Base-by-base conservation (phyloP, 2,329 filamentous ascomycete genomes). In the Claviceps maximensis region DNA sequence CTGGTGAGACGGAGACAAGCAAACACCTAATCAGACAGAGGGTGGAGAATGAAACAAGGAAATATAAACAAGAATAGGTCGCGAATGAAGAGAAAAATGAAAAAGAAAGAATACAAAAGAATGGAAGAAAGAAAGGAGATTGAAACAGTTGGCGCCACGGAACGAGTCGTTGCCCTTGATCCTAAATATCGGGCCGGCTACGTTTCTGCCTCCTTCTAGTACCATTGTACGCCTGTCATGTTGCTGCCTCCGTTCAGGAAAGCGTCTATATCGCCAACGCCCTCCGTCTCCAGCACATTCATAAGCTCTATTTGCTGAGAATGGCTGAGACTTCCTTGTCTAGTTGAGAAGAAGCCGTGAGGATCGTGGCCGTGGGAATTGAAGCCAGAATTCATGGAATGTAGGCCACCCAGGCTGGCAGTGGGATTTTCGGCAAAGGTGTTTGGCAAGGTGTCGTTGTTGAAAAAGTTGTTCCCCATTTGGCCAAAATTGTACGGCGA, bases 291-390 rank as follows among this genome's bases (percentile, higher is more conserved):
- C 36, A 95, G 75, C 49, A 83, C 82, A 53, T 83, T 81, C 85
- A 94, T 89, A 40, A 95, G 72, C 70, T 95, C 87, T 57, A 84
- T 70, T 67, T 93, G 88, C 67, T 94, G 87, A 62, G 88, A 80
- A 57, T 89, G 84, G 55, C 83, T 90, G 33, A 94, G 72, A 55
- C 77, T 86, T 58, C 82, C 88, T 61, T 80, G 81, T 55, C 75
- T 78, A 63, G 78, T 77, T 27, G 70, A 66, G 3, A 66, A 62
- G 55, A 66, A 70, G 46, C 64, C 61, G 33, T 66, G 63, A 15
- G 62, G 10, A 27, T 15, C 42, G 17, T 45, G 59, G 3, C 49
- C 48, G 31, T 58, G 54, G 7, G 55, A 52, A 3, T 59, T 55
- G 47, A 62, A 58, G 17, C 60, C 63, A 12, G 58, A 58, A 17